Evolutionary conservation across 1,284 basidiomycete genomes (phyloP), one percentile per base, ranked within the genome.

Genomic region (Sphaerobolus stellatus): DNA sequence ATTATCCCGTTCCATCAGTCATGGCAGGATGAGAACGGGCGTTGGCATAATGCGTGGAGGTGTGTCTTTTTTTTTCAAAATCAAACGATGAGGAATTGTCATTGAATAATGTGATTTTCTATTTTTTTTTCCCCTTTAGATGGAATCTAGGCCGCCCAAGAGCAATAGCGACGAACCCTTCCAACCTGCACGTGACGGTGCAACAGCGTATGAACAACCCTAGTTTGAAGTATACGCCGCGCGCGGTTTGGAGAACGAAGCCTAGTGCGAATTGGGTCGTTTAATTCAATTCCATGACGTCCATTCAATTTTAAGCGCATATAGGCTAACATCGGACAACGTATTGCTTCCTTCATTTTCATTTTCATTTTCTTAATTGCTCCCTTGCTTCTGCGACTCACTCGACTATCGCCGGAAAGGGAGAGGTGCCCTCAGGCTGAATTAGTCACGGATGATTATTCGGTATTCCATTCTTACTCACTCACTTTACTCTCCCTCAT

Each of bases 101-200:
- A n/a, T 30, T 14, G 25, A 34, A 14, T 29, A n/a, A 25, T 5
- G 13, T 8, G 28, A 9, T 31, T 13, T 38, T 4, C 24, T 11
- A 14, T 16, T 40, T 6, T n/a, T 24, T 9, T 24, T 20, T 40
- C n/a, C 5, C 38, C 9, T 31, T 5, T n/a, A 59, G 58, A 11
- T 59, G 58, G 58, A 54, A 84, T 61, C 55, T 80, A 6, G 81
- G 81, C 3, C 68, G 68, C 43, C 82, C 81, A 1, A 68, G 83
- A 13, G 64, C 66, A 25, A 75, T 84, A 36, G 62, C 67, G 5
- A 70, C 71, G 46, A 52, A 55, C 8, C 57, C 70, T 5, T 80
- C 81, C 5, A 70, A 71, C 6, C 80, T 85, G 62, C 83, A 85
- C 61, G 59, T 67, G 31, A 78, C 77, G 4, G 83, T 86, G 27